Conservation (phyloP, 1,284 basidiomycete genomes). For the Coniferiporia weirii region DNA sequence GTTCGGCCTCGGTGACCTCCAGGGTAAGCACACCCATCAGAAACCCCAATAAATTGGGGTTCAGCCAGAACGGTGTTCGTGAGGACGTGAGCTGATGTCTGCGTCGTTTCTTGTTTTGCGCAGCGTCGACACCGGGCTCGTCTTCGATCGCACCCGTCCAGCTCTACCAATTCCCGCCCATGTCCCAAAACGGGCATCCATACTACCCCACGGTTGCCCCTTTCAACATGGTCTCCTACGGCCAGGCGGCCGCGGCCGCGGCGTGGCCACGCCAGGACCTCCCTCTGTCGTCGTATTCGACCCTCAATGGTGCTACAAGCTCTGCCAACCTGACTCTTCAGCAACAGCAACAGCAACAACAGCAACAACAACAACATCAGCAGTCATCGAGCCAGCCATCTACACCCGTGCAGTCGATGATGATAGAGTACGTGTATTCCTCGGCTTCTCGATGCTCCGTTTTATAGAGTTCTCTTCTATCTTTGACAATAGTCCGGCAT, state of each 20-base stretch:
- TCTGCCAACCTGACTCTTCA: constrained; percentile 25
- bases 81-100: too few relatives aligned
- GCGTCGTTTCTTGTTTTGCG: background rate
- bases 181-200: constrained; percentile 36
- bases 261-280: constrained; percentile 45
- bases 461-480: background rate
- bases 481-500: constrained; percentile 1
- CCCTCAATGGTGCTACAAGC: constrained; percentile 64
- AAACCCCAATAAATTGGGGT: too few relatives aligned
- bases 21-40: constrained; percentile 28
- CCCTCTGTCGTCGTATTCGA: constrained; percentile 68
- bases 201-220: constrained; percentile 39
- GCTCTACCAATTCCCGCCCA: constrained; percentile 26
- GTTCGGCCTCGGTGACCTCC: constrained; percentile 34
- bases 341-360: constrained; percentile 29
- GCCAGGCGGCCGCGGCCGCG: constrained; percentile 27
- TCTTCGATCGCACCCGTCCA: constrained; percentile 11
- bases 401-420: background rate
- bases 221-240: constrained; percentile 50
- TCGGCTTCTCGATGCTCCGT: background rate
- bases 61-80: too few relatives aligned
- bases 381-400: constrained; percentile 21
- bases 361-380: constrained; percentile 27
- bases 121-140: constrained; percentile 12
- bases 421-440: too few relatives aligned